These are phyloP conservation scores for Knoxdaviesia proteae DNA, from an alignment of 2,329 filamentous ascomycete species.

Conservation along the genomic window DNA sequence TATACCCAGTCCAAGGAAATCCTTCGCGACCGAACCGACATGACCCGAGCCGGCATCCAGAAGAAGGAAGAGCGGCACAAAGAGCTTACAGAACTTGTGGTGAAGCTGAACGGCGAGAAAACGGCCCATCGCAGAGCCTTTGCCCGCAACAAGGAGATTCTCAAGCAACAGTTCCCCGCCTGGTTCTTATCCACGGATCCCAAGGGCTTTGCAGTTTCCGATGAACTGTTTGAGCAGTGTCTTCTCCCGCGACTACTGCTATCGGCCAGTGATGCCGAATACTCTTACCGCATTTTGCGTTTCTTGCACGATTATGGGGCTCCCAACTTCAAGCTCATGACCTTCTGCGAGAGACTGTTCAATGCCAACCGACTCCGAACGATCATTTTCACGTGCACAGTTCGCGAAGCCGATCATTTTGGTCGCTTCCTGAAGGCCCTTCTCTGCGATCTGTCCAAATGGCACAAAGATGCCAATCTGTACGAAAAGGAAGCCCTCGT, in stretches of 20 bases:
- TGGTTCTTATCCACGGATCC: conserved; percentile 37
- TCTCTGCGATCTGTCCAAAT: conserved; percentile 57
- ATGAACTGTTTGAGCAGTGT: conserved; percentile 71
- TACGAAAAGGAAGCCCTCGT: conserved; percentile 66
- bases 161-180: conserved; percentile 53
- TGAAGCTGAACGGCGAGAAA: conserved; percentile 5
- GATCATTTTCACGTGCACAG: conserved; percentile 74
- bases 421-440: conserved; percentile 74
- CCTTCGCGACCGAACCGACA: conserved; percentile 51
- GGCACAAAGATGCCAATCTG: conserved; percentile 54
- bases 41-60: conserved; percentile 41
- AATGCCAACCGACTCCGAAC: conserved; percentile 59
- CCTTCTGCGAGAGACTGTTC: conserved; percentile 69
- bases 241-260: conserved; percentile 73
- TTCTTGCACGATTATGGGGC: conserved; percentile 71
- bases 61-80: conserved; percentile 53
- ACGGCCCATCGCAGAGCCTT: conserved; percentile 4
- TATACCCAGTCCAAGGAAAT: conserved; percentile 46
- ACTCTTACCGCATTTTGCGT: conserved; percentile 67
- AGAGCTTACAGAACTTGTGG: conserved; percentile 37
- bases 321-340: conserved; percentile 70
- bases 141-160: conserved; percentile 27
- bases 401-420: conserved; percentile 81
- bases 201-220: conserved; percentile 43
- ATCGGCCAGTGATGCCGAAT: conserved; percentile 74